Base-by-base conservation (phyloP, 2,329 filamentous ascomycete species). In the Penicillium sp. region DNA sequence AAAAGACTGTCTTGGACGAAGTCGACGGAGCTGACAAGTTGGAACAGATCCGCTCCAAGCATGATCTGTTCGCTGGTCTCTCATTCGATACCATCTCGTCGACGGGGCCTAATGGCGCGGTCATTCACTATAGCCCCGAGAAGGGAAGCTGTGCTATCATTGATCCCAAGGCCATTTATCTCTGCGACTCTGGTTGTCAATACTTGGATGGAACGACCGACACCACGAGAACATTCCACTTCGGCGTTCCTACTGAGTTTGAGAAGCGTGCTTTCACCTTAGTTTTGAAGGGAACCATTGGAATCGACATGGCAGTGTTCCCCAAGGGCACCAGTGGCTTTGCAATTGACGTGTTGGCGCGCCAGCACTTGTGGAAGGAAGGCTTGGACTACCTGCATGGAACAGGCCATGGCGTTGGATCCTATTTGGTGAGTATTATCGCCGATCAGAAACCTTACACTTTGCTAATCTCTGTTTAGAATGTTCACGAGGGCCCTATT, bases 101-200 rank as follows among this genome's bases (percentile, higher is more conserved):
- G 0, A 97, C 92, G 0, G 94, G 94, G 3, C 79, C 93, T 2
- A 96, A 94, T 73, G 94, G 92, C 57, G 94, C 94, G 6, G 85
- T 99, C 13, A 99, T 99, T 57, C 94, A 99, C 73, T 99, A 99
- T 80, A 90, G 89, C 66, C 93, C 94, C 0, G 90, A 96, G 71
- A 86, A 84, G 55, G 91, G 89, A 21, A 88, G 82, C 62, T 97
- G 93, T 76, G 85, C 92, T 9, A 79, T 84, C 29, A 91, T 99
- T 66, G 91, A 99, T 65, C 91, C 91, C 0, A 86, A 86, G 7
- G 87, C 88, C 15, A 86, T 99, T 58, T 99, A 99, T 70, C 85
- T 99, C 3, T 99, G 94, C 73, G 94, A 99, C 75, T 97, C 94
- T 23, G 94, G 94, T 23, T 94, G 90, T n/a, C 94, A 99, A 74